Percentiles rank a stretch among this genome's conserved stretches.
Evolutionary conservation across 169 alveolate genomes (phyloP).

Genomic region (Theileria parva): DNA sequence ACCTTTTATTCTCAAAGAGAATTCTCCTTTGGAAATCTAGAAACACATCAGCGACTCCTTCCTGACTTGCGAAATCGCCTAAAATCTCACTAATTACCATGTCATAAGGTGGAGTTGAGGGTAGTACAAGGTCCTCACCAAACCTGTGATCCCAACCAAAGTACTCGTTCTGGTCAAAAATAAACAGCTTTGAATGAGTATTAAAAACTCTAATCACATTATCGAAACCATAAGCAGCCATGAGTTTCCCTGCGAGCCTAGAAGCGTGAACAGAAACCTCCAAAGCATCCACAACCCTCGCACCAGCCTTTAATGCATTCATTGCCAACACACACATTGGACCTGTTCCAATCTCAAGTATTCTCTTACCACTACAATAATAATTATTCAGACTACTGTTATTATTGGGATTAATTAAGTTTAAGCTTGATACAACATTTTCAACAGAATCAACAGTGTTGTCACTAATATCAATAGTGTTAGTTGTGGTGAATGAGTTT

Average conservation of each 20-base stretch:
- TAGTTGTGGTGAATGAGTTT: not conserved
- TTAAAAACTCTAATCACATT: slow-evolving; percentile 72
- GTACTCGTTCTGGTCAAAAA: slow-evolving; percentile 56
- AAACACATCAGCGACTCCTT: slow-evolving; percentile 83
- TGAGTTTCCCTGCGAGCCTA: slow-evolving; percentile 73
- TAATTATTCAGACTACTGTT: slow-evolving; percentile 29
- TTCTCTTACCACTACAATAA: slow-evolving; percentile 69
- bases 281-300: slow-evolving; percentile 81
- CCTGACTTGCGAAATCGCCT: slow-evolving; percentile 86
- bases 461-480: slow-evolving; percentile 19
- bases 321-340: slow-evolving; percentile 82
- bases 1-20: slow-evolving; percentile 63
- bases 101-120: slow-evolving; percentile 70
- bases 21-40: slow-evolving; percentile 79
- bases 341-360: slow-evolving; percentile 83
- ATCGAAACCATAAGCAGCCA: slow-evolving; percentile 77
- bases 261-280: slow-evolving; percentile 80
- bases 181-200: slow-evolving; percentile 73
- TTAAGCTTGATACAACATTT: slow-evolving; percentile 15
- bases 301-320: slow-evolving; percentile 83
- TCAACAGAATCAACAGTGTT: not conserved
- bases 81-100: slow-evolving; percentile 82
- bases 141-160: not conserved
- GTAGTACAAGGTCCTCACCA: slow-evolving; percentile 37
- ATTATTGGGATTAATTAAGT: not conserved